phyloP scores from a whole-genome alignment of 2,329 filamentous ascomycete species.

The Xylariaceae sp. region DNA sequence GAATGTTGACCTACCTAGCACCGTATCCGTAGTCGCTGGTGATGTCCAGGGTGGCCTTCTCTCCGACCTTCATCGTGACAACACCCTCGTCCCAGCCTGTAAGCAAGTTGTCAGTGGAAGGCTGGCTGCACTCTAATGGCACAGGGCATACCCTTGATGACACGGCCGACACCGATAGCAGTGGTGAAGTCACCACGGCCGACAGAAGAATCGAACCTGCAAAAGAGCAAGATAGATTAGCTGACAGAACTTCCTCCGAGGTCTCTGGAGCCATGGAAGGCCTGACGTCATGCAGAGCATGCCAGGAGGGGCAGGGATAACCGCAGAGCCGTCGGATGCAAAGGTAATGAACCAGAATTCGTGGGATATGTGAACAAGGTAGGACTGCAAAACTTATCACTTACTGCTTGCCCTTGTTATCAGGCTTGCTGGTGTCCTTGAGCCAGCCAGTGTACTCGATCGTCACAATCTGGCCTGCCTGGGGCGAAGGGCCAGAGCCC shows the following conservation, averaged over 20 bases:
- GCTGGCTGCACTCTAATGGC: not conserved
- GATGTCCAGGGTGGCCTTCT: conserved; percentile 83
- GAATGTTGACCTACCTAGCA: conserved; percentile 23
- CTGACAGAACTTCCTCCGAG: not conserved
- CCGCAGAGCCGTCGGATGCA: no score
- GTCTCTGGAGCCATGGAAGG: not conserved
- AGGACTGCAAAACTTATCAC: conserved; percentile 33
- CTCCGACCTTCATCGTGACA: conserved; percentile 77
- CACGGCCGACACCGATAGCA: conserved; percentile 72
- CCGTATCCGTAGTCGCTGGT: conserved; percentile 40
- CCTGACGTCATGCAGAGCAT: conserved; percentile 9
- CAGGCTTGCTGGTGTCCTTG: conserved; percentile 56
- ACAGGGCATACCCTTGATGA: conserved; percentile 70
- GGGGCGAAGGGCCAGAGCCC: conserved; percentile 60
- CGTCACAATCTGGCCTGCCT: conserved; percentile 64
- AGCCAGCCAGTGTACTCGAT: conserved; percentile 93
- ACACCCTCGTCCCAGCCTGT: conserved; percentile 84
- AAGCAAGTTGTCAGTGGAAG: conserved; percentile 3
- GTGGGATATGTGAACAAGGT: no score
- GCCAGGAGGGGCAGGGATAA: no score
- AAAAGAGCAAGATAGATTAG: conserved; percentile 1
- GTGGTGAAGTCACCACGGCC: conserved; percentile 71
- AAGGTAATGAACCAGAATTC: no score
- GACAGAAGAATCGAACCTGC: conserved; percentile 83
- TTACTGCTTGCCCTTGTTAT: conserved; percentile 67